Evolutionary conservation across 306 rosid genomes (phyloP).

Genomic region (Lupinus albus): DNA sequence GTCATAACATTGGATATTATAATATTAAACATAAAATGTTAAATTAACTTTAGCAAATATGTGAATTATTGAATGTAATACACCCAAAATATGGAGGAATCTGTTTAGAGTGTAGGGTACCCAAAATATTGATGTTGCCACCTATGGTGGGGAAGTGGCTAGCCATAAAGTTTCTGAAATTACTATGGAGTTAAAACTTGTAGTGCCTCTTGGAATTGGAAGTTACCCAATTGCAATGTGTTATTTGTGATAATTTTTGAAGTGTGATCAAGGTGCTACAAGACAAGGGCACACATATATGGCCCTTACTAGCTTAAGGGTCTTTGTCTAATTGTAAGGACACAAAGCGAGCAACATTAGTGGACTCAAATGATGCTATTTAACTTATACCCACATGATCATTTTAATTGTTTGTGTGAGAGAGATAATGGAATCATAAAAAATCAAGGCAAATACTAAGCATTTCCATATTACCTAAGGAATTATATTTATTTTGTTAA

Average conservation of each 20-base stretch:
- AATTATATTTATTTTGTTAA: too few species aligned
- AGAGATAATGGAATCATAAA: conserved; percentile 16
- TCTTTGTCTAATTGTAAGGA: conserved; percentile 54
- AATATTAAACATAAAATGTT: background rate
- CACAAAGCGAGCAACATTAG: conserved; percentile 13
- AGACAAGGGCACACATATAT: conserved; percentile 23
- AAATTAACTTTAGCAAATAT: background rate
- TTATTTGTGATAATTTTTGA: conserved; percentile 40
- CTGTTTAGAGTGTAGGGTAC: background rate
- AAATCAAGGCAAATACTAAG: too few species aligned
- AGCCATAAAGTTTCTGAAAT: conserved; percentile 9
- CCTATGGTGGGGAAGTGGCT: conserved; percentile 25
- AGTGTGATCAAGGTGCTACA: conserved; percentile 41
- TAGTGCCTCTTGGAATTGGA: conserved; percentile 14
- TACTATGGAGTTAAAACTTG: background rate
- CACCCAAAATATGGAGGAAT: conserved; percentile 2
- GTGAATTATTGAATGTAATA: background rate
- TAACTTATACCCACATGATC: conserved; percentile 37
- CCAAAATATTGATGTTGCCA: conserved; percentile 38
- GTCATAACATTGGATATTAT: background rate
- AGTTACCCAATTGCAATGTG: conserved; percentile 33
- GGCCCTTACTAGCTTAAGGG: conserved; percentile 39
- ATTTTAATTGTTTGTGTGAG: conserved; percentile 19
- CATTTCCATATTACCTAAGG: too few species aligned
- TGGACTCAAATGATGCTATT: conserved; percentile 40